These are phyloP conservation scores for Phialemoniopsis sp. DNA, from an alignment of 2,329 filamentous ascomycete genomes.

Conservation along the genomic window DNA sequence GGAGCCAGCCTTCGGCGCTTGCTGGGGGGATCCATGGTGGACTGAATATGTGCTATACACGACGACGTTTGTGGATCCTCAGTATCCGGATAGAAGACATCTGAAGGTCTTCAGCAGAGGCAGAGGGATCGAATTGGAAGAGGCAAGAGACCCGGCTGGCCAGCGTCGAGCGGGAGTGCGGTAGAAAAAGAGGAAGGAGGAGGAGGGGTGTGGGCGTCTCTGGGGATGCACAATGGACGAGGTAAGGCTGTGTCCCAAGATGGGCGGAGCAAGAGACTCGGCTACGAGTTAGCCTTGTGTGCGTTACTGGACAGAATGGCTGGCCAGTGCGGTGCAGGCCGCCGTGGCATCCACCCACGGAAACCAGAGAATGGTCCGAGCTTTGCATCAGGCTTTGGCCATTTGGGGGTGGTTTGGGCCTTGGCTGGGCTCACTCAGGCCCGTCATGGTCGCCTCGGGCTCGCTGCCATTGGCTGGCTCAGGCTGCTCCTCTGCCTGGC, in stretches of 20 bases:
- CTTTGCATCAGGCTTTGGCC: no score
- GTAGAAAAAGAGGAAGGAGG: background rate
- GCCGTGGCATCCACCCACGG: no score
- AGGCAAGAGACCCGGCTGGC: background rate
- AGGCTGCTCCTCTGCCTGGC: no score
- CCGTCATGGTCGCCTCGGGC: no score
- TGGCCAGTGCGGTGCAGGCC: no score
- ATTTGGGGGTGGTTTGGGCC: no score
- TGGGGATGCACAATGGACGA: background rate
- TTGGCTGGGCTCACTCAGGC: no score
- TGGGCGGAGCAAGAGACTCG: conserved; percentile 2
- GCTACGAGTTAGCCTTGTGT: conserved; percentile 4
- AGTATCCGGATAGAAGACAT: background rate
- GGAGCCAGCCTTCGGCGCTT: conserved; percentile 21
- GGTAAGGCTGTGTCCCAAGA: conserved; percentile 2
- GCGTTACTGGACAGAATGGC: no score
- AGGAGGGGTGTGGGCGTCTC: conserved; percentile 1
- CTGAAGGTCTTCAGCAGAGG: background rate
- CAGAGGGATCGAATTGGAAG: background rate
- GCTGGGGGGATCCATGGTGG: conserved; percentile 18
- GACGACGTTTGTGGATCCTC: background rate
- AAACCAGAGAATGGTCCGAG: no score
- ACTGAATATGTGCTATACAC: background rate
- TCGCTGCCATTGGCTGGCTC: no score
- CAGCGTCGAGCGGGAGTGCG: background rate